These are phyloP conservation scores for Pleurotus pulmonarius DNA, from an alignment of 768 basidiomycete species.

Conservation along the genomic window DNA sequence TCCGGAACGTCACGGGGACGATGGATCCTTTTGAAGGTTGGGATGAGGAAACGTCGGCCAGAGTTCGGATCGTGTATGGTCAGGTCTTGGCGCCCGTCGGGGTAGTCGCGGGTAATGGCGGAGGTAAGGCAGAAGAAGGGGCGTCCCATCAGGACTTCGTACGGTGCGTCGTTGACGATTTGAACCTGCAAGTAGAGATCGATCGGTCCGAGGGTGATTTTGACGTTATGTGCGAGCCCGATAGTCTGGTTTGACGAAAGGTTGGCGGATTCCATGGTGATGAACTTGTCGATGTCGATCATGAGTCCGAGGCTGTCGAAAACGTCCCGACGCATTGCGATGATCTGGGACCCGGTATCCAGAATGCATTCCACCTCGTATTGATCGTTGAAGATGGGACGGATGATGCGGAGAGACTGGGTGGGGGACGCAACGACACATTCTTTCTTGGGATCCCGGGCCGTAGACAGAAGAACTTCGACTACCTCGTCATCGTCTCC, in stretches of 20 bases:
- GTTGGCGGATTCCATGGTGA: constrained; percentile 23
- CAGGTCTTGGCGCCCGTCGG: constrained; percentile 12
- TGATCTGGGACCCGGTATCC: constrained; percentile 21
- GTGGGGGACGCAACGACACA: constrained; percentile 10
- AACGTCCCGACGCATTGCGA: constrained; percentile 19
- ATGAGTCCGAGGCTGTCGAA: constrained; percentile 12
- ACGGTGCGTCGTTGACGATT: constrained; percentile 18
- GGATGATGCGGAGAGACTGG: constrained; percentile 12
- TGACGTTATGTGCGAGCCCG: constrained; percentile 21
- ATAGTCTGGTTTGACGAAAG: constrained; percentile 13
- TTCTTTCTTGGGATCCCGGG: neutral
- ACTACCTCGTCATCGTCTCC: neutral
- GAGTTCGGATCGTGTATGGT: constrained; percentile 19
- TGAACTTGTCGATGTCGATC: constrained; percentile 15
- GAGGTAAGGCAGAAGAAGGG: constrained; percentile 20
- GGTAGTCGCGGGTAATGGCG: constrained; percentile 9
- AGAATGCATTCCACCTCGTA: constrained; percentile 17
- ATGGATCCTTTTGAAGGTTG: constrained; percentile 5
- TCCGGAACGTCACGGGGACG: no score
- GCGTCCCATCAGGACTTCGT: constrained; percentile 21
- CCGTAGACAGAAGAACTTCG: neutral
- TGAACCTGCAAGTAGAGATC: constrained; percentile 24
- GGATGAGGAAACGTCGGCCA: constrained; percentile 2
- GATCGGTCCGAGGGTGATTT: constrained; percentile 17
- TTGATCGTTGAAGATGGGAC: constrained; percentile 14